These are phyloP conservation scores for Rubroshorea leprosula DNA, from an alignment of 345 rosid species.

Conservation along the genomic window DNA sequence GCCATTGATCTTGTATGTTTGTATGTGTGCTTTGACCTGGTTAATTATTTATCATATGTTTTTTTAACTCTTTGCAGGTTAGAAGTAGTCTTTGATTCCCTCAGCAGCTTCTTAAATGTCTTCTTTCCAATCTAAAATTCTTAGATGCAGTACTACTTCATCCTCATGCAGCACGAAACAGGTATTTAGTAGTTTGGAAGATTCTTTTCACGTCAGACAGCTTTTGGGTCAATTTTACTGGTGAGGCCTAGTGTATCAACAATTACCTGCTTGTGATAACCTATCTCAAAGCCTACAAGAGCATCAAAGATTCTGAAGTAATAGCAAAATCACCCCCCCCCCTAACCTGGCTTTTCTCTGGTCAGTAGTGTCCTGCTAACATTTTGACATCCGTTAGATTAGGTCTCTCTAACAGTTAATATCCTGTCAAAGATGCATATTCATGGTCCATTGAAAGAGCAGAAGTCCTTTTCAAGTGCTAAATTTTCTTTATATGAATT, in stretches of 20 bases:
- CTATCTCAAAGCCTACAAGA: conserved; percentile 26
- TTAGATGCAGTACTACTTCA: conserved; percentile 20
- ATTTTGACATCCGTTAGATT: neutral
- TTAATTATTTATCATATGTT: neutral
- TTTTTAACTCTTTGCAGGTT: conserved; percentile 46
- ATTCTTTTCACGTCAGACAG: conserved; percentile 1
- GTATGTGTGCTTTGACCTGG: neutral
- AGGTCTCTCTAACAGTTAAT: neutral
- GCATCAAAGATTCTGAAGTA: conserved; percentile 40
- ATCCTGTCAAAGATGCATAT: conserved; percentile 18
- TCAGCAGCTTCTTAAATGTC: conserved; percentile 31
- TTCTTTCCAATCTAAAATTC: conserved; percentile 25
- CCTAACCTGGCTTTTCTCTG: neutral
- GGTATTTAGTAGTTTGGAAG: conserved; percentile 10
- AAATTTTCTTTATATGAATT: conserved; percentile 3
- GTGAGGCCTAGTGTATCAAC: conserved; percentile 44
- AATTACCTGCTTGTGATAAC: conserved; percentile 41
- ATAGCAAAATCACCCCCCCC: neutral
- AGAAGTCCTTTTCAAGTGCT: conserved; percentile 15
- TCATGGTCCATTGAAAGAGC: conserved; percentile 20
- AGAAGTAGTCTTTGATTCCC: conserved; percentile 37
- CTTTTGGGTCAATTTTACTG: conserved; percentile 23
- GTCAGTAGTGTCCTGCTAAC: neutral
- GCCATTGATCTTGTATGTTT: conserved; percentile 8
- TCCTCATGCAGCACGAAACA: conserved; percentile 8